These are phyloP conservation scores for Aspergillus terreus DNA, from an alignment of 2,329 filamentous ascomycete species.

Conservation along the genomic window DNA sequence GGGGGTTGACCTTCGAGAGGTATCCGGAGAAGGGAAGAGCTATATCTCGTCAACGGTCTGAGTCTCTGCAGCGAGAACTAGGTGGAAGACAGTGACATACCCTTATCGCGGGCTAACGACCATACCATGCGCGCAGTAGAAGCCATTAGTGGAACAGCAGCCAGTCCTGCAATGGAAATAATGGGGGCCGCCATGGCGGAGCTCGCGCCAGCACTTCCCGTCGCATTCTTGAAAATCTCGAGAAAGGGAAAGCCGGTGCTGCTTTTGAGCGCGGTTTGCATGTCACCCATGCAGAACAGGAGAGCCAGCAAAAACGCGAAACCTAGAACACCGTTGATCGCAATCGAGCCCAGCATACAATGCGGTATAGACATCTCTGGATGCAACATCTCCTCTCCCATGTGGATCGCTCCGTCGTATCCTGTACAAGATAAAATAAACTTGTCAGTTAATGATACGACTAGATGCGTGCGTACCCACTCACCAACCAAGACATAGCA, in stretches of 20 bases:
- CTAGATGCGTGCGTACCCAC: background rate
- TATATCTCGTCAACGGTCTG: background rate
- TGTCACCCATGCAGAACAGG: slow-evolving; percentile 21
- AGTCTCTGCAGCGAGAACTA: background rate
- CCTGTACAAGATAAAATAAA: slow-evolving; percentile 3
- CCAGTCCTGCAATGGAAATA: background rate
- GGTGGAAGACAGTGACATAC: background rate
- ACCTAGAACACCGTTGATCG: slow-evolving; percentile 27
- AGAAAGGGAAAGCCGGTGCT: slow-evolving; percentile 42
- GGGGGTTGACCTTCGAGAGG: background rate
- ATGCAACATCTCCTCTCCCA: slow-evolving; percentile 5
- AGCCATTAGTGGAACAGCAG: slow-evolving; percentile 3
- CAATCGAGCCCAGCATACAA: slow-evolving; percentile 17
- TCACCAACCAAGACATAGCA: slow-evolving; percentile 11
- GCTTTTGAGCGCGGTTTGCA: slow-evolving; percentile 26
- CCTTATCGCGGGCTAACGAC: slow-evolving; percentile 4
- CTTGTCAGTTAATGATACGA: too few relatives aligned
- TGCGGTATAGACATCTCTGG: background rate
- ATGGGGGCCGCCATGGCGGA: background rate
- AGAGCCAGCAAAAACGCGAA: slow-evolving; percentile 18
- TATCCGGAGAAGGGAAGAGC: background rate
- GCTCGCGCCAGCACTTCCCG: slow-evolving; percentile 1
- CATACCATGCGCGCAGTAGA: slow-evolving; percentile 2
- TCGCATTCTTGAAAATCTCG: slow-evolving; percentile 34
- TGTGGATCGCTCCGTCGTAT: slow-evolving; percentile 11